Evolutionary conservation across 306 rosid genomes (phyloP).

Genomic region (Fagus sylvatica): DNA sequence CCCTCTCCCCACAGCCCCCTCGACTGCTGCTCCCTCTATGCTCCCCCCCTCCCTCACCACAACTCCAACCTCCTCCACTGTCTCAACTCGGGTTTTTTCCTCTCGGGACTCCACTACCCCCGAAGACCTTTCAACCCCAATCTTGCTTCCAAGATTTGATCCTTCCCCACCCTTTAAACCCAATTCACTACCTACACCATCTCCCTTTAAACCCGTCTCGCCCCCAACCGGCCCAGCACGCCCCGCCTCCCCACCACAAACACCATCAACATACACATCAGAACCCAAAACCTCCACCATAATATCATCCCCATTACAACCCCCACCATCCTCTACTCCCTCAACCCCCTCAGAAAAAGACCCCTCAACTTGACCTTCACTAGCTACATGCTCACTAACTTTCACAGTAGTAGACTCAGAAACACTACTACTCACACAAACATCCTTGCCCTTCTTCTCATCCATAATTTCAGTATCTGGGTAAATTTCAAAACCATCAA

Average conservation of each 20-base stretch:
- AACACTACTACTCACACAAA: constrained; percentile 33
- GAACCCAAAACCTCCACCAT: constrained; percentile 82
- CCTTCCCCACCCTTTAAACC: constrained; percentile 14
- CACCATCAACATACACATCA: constrained; percentile 79
- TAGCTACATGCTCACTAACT: constrained; percentile 37
- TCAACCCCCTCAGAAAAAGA: constrained; percentile 34
- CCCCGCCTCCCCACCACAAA: constrained; percentile 52
- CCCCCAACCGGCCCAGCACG: constrained; percentile 24
- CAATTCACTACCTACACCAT: constrained; percentile 12
- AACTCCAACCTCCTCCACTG: constrained; percentile 26
- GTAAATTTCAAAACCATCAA: constrained; percentile 30
- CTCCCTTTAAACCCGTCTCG: constrained; percentile 24
- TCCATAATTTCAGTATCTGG: constrained; percentile 66
- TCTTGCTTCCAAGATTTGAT: constrained; percentile 1
- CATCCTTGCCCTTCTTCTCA: constrained; percentile 49
- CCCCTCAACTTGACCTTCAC: constrained; percentile 46
- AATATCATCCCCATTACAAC: constrained; percentile 71
- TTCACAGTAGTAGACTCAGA: constrained; percentile 43
- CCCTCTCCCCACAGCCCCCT: constrained; percentile 3
- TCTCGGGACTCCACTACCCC: constrained; percentile 30
- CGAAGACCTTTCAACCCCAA: constrained; percentile 33
- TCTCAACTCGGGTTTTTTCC: constrained; percentile 16
- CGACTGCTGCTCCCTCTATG: constrained; percentile 19
- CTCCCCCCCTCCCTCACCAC: constrained; percentile 16
- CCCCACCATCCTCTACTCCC: constrained; percentile 38